Conservation (phyloP, 805 yeast genomes). For the Lachancea dasiensis region DNA sequence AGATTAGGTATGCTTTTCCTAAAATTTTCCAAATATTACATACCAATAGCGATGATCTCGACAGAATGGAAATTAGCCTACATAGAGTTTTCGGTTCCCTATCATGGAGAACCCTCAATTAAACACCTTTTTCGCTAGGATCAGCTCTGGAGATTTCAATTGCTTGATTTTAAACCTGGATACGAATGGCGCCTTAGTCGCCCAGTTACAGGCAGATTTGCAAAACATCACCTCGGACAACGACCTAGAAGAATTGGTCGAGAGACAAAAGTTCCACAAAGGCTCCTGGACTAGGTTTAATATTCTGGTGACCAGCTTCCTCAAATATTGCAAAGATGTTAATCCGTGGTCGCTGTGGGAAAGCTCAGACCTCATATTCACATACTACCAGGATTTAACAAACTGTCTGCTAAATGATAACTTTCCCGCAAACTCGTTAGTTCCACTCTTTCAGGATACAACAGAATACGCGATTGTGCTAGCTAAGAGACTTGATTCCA, state of each 20-base stretch:
- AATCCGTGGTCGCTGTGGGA: slow-evolving; percentile 46
- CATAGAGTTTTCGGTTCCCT: too few species aligned
- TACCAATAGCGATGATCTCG: too few species aligned
- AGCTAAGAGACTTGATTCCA: slow-evolving; percentile 21
- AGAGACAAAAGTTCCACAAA: slow-evolving; percentile 27
- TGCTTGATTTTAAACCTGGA: slow-evolving; percentile 28
- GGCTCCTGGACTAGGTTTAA: slow-evolving; percentile 39
- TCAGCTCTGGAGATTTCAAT: slow-evolving; percentile 16
- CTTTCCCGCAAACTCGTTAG: slow-evolving; percentile 32
- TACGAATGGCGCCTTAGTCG: slow-evolving; percentile 29
- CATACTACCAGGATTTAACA: slow-evolving; percentile 40
- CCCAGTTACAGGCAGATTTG: slow-evolving; percentile 34
- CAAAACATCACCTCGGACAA: slow-evolving; percentile 15
- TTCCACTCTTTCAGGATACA: slow-evolving; percentile 19
- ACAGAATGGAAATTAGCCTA: too few species aligned
- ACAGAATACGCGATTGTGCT: slow-evolving; percentile 35
- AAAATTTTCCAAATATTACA: slow-evolving; percentile 5
- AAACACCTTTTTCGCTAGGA: slow-evolving; percentile 17
- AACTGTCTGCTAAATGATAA: slow-evolving; percentile 39
- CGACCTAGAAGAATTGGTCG: slow-evolving; percentile 26
- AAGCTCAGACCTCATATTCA: slow-evolving; percentile 44
- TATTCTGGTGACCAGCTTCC: slow-evolving; percentile 42
- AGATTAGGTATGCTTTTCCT: background rate
- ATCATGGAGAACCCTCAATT: slow-evolving; percentile 14
- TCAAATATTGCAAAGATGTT: slow-evolving; percentile 43